Base-by-base conservation (phyloP, 2,329 filamentous ascomycete genomes). In the Phyllosticta capitalensis region DNA sequence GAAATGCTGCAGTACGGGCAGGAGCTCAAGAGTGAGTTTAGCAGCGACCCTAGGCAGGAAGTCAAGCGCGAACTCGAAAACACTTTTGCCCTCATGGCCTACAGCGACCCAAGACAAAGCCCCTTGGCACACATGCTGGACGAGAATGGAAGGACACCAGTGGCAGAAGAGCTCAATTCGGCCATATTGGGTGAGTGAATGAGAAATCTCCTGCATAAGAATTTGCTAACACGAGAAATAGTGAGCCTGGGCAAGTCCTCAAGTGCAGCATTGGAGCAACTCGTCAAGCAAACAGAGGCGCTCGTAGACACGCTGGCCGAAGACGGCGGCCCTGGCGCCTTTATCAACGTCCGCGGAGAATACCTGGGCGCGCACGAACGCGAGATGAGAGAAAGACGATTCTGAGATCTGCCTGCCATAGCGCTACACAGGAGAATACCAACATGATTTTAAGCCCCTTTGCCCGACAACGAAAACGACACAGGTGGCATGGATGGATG, bases 81-180 rank as follows among this genome's bases (percentile, higher is more conserved):
- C 64, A 92, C 95, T 0, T 96, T 94, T 74, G 88, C 90, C 6
- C 78, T 96, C 58, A 83, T 97, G 64, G 92, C 92, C 1, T 99
- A 97, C 68, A 76, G 83, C 38, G 89, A 96, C 68, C 89, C 92
- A 0, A 79, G 88, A 17, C 84, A 86, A 65, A 90, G 89, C 63
- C 83, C 87, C 61, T 82, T 96, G 61, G 86, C 87, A 17, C 87
- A 90, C 68, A 76, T 96, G 61, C 77, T 99, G 60, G 89, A 95
- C 67, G 79, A 82, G 48, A 83, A 82, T 56, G 90, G 89, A 1
- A 80, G 94, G 51, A 83, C 86, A 19, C 80, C 84, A 19, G 90
- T 97, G 49, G 92, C 92, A 9, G 94, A 99, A 75, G 92, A 96
- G 72, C 78, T 99, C 60, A 97, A 97, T 73, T 89, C 90, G 62